Evolutionary conservation across 371 early-diverging fungal genomes (phyloP).

Genomic region (Cokeromyces recurvatus): DNA sequence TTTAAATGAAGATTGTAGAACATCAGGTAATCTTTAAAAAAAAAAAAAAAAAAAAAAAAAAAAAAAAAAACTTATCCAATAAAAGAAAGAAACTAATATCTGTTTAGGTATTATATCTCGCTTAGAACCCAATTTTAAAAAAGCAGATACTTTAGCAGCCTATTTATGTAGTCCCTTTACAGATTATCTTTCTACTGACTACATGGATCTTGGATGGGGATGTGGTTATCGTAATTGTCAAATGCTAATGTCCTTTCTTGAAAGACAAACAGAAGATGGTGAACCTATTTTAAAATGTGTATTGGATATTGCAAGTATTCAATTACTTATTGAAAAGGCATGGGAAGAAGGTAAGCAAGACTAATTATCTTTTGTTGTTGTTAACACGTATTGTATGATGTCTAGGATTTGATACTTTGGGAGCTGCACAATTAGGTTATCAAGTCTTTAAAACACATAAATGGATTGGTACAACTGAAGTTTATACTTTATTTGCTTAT

Average conservation of each 20-base stretch:
- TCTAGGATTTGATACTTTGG: constrained; percentile 60
- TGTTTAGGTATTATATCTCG: constrained; percentile 39
- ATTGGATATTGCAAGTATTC: constrained; percentile 51
- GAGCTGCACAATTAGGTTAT: constrained; percentile 59
- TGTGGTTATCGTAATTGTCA: constrained; percentile 78
- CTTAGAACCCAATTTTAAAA: constrained; percentile 34
- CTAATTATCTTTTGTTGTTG: background rate
- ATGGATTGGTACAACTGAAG: constrained; percentile 82
- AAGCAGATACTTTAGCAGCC: constrained; percentile 26
- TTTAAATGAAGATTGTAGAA: constrained; percentile 26
- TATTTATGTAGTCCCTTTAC: constrained; percentile 44
- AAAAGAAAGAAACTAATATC: no score
- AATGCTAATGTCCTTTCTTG: constrained; percentile 61
- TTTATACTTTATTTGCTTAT: constrained; percentile 58
- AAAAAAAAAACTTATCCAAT: no score
- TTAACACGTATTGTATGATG: background rate
- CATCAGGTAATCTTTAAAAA: constrained; percentile 21
- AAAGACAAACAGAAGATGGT: constrained; percentile 24
- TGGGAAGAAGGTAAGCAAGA: constrained; percentile 50
- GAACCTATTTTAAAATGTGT: constrained; percentile 31
- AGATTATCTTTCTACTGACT: constrained; percentile 39
- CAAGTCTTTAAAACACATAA: constrained; percentile 59
- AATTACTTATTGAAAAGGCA: constrained; percentile 61
- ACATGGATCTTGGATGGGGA: constrained; percentile 66
- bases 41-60: constrained; percentile 1